Conservation (phyloP, 2,329 filamentous ascomycete species). For the Fusarium begoniae region DNA sequence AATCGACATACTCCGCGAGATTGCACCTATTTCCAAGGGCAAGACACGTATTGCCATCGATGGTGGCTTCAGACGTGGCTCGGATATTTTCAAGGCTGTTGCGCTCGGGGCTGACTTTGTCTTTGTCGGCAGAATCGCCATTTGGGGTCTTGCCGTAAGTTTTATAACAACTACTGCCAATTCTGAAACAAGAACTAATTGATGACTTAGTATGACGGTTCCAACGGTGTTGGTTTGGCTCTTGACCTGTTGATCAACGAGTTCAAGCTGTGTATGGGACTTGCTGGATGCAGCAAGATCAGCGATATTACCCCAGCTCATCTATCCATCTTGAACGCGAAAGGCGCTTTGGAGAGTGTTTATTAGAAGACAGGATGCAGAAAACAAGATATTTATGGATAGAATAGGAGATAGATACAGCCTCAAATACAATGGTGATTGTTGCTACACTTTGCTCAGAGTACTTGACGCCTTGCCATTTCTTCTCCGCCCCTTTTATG, state of each 20-base stretch:
- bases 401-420: neutral
- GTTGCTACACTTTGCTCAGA: no score
- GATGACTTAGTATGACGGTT: neutral
- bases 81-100: neutral
- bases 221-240: neutral
- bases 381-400: no score
- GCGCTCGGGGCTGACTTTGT: neutral
- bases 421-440: neutral
- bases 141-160: neutral
- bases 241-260: neutral
- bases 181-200: neutral
- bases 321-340: neutral
- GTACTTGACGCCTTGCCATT: no score
- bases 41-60: neutral
- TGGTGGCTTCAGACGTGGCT: neutral
- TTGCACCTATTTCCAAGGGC: neutral
- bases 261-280: neutral
- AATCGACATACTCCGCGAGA: neutral
- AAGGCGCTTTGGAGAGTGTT: neutral
- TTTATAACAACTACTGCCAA: no score
- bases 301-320: neutral
- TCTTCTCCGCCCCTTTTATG: fast-evolving
- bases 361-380: neutral
- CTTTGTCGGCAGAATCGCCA: neutral
- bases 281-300: neutral